phyloP scores from a whole-genome alignment of 257 asterid genomes.

The Oldenlandia corymbosa region DNA sequence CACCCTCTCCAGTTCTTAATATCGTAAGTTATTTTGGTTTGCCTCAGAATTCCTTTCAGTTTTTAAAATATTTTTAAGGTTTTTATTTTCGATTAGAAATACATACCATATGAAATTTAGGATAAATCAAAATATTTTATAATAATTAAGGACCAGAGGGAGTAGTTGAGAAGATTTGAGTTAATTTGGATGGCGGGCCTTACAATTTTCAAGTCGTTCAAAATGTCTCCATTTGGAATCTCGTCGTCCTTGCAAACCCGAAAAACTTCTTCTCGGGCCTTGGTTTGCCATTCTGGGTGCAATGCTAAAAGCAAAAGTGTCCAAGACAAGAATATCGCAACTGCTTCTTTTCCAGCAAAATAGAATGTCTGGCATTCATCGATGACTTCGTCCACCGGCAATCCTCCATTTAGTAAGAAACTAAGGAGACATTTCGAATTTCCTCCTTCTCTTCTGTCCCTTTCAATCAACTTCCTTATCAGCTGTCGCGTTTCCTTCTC shows the following conservation, averaged over 20 bases:
- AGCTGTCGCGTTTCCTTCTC: constrained; percentile 37
- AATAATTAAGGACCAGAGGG: too few relatives aligned
- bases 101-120: too few relatives aligned
- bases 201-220: constrained; percentile 30
- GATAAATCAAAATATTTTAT: too few relatives aligned
- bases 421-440: constrained; percentile 29
- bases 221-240: constrained; percentile 27
- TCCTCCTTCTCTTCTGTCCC: constrained; percentile 12
- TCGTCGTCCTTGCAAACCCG: constrained; percentile 25
- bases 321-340: constrained; percentile 64
- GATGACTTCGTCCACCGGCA: constrained; percentile 49
- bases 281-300: constrained; percentile 64
- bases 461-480: constrained; percentile 24
- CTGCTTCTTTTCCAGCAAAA: constrained; percentile 78
- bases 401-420: constrained; percentile 35
- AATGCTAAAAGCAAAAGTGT: constrained; percentile 54
- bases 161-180: too few relatives aligned
- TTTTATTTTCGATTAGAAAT: too few relatives aligned
- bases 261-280: constrained; percentile 55
- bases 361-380: constrained; percentile 73
- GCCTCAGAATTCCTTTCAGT: too few relatives aligned
- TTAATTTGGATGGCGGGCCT: neutral
- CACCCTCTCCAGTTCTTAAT: too few relatives aligned
- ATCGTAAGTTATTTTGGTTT: too few relatives aligned
- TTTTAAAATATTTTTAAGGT: too few relatives aligned